A percentile compares a stretch with the other conserved stretches of the same genome.
These are phyloP conservation scores for Hammondia hammondi DNA, from an alignment of 169 alveolate species.

Conservation along the genomic window DNA sequence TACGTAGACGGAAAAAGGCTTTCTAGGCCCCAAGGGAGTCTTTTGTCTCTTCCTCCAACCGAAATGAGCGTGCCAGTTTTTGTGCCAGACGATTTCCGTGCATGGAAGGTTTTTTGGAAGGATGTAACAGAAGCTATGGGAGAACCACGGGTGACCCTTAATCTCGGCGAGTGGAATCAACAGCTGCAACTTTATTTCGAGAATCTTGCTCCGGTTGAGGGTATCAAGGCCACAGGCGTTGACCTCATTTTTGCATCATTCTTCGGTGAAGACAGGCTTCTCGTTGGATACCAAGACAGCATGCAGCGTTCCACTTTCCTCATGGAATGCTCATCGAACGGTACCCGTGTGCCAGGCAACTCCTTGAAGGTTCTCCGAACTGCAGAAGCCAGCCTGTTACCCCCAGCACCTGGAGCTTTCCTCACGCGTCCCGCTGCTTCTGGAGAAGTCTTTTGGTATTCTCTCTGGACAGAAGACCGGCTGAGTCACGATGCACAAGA, in stretches of 20 bases:
- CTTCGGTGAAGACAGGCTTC: conserved; percentile 7
- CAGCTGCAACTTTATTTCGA: neutral
- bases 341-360: neutral
- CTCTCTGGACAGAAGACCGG: neutral
- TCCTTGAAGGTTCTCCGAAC: neutral
- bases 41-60: neutral
- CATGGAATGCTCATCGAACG: neutral
- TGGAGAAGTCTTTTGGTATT: neutral
- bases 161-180: conserved; percentile 30
- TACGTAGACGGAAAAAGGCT: neutral
- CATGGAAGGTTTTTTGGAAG: conserved; percentile 28
- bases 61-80: neutral
- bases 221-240: neutral
- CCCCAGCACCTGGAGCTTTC: neutral
- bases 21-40: neutral
- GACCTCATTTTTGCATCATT: neutral
- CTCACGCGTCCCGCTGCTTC: neutral
- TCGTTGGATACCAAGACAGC: conserved; percentile 18
- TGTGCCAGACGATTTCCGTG: conserved; percentile 25
- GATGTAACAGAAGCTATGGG: neutral
- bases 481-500: neutral
- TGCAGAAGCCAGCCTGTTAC: conserved; percentile 8
- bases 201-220: neutral
- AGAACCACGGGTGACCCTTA: neutral
- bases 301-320: neutral